These are phyloP conservation scores for Nannochloris sp. DNA, from an alignment of 139 green algal species.

Conservation along the genomic window DNA sequence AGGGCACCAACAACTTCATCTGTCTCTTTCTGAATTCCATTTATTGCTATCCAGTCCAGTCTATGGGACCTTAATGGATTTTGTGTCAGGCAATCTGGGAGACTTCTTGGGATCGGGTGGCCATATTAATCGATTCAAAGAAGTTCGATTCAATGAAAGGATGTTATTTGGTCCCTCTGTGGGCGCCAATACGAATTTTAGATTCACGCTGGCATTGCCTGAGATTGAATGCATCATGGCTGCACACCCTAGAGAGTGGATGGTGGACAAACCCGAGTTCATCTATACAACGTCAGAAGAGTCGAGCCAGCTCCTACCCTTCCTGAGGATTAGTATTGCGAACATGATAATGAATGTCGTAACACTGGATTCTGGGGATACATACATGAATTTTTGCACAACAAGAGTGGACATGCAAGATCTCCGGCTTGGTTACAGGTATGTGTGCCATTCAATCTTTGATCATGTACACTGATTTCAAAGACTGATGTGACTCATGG, in stretches of 20 bases:
- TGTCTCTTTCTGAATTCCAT: conserved; percentile 19
- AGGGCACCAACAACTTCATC: conserved; percentile 28
- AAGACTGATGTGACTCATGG: background rate
- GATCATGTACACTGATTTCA: background rate
- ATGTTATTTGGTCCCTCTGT: conserved; percentile 36
- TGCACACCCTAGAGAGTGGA: conserved; percentile 32
- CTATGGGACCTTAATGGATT: conserved; percentile 33
- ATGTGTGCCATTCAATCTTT: background rate
- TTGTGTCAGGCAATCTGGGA: conserved; percentile 34
- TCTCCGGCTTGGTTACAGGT: conserved; percentile 32
- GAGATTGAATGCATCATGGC: conserved; percentile 27
- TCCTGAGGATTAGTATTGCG: conserved; percentile 5
- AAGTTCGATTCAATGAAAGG: conserved; percentile 26
- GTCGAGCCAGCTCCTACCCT: conserved; percentile 8
- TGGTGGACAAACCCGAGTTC: background rate
- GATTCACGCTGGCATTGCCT: conserved; percentile 29
- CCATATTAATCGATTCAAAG: background rate
- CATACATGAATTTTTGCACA: conserved; percentile 30
- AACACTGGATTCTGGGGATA: conserved; percentile 11
- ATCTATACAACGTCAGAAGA: conserved; percentile 6
- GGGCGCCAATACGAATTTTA: conserved; percentile 22
- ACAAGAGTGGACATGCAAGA: conserved; percentile 31
- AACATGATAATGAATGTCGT: conserved; percentile 37
- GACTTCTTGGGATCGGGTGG: conserved; percentile 1
- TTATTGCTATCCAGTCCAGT: conserved; percentile 29